Percentiles rank a stretch among this genome's conserved stretches.
phyloP scores from a whole-genome alignment of 2,329 filamentous ascomycete genomes.

The Xylariaceae sp. region DNA sequence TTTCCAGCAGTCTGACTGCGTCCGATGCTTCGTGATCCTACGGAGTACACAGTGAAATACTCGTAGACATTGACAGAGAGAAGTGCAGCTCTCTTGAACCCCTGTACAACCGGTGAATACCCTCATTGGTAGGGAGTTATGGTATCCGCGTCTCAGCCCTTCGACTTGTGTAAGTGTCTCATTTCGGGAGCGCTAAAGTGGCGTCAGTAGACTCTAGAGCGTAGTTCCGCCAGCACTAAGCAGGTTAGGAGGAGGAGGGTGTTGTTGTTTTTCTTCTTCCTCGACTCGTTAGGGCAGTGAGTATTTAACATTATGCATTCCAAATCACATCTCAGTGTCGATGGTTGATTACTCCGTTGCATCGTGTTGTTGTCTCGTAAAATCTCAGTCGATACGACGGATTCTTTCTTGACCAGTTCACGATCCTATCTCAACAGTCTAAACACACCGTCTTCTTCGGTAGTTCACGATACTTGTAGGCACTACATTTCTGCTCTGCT shows the following conservation, averaged over 20 bases:
- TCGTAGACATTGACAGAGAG: neutral
- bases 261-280: neutral
- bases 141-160: neutral
- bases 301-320: neutral
- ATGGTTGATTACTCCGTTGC: no score
- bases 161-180: neutral
- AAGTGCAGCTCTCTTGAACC: neutral
- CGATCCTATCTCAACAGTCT: no score
- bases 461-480: no score
- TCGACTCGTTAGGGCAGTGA: neutral
- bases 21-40: neutral
- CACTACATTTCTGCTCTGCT: no score
- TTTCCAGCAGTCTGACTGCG: neutral
- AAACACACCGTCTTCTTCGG: no score
- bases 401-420: no score
- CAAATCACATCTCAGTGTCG: neutral
- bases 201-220: neutral
- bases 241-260: neutral
- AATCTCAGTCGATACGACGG: no score
- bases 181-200: neutral
- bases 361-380: no score
- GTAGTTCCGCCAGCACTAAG: neutral
- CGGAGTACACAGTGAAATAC: neutral
- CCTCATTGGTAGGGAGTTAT: neutral
- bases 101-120: neutral